Evolutionary conservation across 768 basidiomycete species (phyloP), one percentile per base, ranked within the genome.

Genomic region (Russula abietina): DNA sequence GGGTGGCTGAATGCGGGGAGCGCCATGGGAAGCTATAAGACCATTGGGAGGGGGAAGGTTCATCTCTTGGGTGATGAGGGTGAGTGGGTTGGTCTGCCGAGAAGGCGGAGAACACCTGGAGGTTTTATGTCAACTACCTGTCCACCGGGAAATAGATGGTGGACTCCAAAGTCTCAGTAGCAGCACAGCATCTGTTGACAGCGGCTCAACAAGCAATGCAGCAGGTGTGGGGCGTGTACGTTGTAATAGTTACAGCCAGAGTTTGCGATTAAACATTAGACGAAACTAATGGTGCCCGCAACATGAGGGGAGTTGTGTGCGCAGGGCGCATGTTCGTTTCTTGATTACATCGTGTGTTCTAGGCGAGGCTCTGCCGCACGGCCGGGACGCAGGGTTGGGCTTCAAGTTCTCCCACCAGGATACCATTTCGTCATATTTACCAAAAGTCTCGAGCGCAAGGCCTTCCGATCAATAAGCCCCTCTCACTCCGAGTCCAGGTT

Each of bases 11-110:
- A 22, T 0, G 28, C 2, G 32, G 1, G 61, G 9, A 22, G 28
- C 9, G 28, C 8, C 46, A 16, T 10, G n/a, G 16, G 43, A 30
- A n/a, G 43, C 22, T 8, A 33, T 14, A 26, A 8, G 26, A 11
- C 33, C 26, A n/a, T 48, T 46, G 4, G 50, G 14, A 14, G 12
- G 22, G 39, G 28, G 3, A 48, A 54, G 30, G 36, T 11, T 58
- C 62, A 62, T 62, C 22, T 62, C 22, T 51, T 53, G 14, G 19
- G 28, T 12, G 26, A 5, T 41, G 41, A 22, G 57, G 22, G 14
- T 28, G 36, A 24, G 36, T 11, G 36, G 14, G 12, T 53, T 5
- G 26, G 57, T 24, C 22, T 54, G 54, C 38, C 8, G 17, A 22
- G 5, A 36, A 45, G 39, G 50, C 2, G 1, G 14, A 9, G 30